These are phyloP conservation scores for Amylostereum chailletii DNA, from an alignment of 1,284 basidiomycete species.

Conservation along the genomic window DNA sequence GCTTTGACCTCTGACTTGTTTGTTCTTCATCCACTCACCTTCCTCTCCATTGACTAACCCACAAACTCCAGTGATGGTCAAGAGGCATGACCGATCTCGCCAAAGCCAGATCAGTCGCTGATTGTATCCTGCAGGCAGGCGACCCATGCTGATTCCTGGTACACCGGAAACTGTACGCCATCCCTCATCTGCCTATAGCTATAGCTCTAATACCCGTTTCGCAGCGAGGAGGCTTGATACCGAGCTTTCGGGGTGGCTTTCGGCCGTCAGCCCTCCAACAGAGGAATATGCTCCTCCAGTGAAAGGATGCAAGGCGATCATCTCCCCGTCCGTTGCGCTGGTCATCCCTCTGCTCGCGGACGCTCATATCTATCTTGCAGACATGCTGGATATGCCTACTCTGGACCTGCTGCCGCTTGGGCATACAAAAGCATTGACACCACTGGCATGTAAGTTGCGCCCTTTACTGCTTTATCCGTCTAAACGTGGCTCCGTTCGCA, in stretches of 20 bases:
- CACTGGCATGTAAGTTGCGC: slow-evolving; percentile 57
- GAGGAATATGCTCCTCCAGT: slow-evolving; percentile 55
- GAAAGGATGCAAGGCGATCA: slow-evolving; percentile 79
- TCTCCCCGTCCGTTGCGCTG: slow-evolving; percentile 73
- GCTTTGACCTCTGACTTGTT: no score
- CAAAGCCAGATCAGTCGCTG: no score
- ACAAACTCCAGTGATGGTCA: no score
- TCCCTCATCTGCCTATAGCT: not conserved
- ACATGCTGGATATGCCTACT: slow-evolving; percentile 95
- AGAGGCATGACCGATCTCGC: no score
- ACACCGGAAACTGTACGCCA: slow-evolving; percentile 59
- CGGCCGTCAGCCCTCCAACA: slow-evolving; percentile 40
- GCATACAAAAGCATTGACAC: slow-evolving; percentile 89
- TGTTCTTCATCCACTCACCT: no score
- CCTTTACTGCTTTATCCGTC: slow-evolving; percentile 1
- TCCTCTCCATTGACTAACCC: no score
- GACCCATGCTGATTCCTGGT: slow-evolving; percentile 91
- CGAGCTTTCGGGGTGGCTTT: slow-evolving; percentile 63
- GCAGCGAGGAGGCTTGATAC: slow-evolving; percentile 47
- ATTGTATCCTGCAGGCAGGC: slow-evolving; percentile 37
- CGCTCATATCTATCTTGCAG: slow-evolving; percentile 31
- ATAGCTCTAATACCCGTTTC: slow-evolving; percentile 1
- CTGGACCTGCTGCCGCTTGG: slow-evolving; percentile 91
- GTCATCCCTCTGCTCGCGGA: not conserved
- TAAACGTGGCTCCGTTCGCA: slow-evolving; percentile 23